Evolutionary conservation across 768 basidiomycete species (phyloP).

Genomic region (Amanita thiersii): DNA sequence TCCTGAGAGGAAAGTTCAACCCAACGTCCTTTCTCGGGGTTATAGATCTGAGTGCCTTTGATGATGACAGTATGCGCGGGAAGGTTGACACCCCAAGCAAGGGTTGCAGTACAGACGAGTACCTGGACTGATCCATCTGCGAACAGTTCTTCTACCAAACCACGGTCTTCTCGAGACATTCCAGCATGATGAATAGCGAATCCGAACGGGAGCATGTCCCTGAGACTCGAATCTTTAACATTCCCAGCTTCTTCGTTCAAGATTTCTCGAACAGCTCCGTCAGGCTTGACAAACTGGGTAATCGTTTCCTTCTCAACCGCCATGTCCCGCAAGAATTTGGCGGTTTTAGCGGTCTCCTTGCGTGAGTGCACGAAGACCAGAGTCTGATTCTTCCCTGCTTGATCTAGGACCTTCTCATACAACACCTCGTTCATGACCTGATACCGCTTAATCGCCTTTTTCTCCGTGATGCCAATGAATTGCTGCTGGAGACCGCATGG

Average conservation of each 20-base stretch:
- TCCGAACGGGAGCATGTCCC: conserved; percentile 90
- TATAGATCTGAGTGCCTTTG: conserved; percentile 99
- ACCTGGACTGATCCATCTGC: conserved; percentile 89
- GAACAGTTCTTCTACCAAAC: conserved; percentile 90
- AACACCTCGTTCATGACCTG: conserved; percentile 99
- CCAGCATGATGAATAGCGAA: conserved; percentile 98
- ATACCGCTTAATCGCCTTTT: conserved; percentile 98
- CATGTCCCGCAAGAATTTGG: conserved; percentile 87
- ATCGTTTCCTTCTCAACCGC: conserved; percentile 97
- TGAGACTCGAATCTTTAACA: conserved; percentile 75
- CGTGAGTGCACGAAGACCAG: conserved; percentile 97
- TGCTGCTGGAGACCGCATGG: conserved; percentile 95
- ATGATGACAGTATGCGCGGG: conserved; percentile 98
- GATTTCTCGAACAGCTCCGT: conserved; percentile 87
- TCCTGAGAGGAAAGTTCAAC: conserved; percentile 93
- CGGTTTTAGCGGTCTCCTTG: conserved; percentile 97
- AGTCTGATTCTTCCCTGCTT: conserved; percentile 80
- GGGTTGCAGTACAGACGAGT: conserved; percentile 92
- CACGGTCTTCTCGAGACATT: conserved; percentile 88
- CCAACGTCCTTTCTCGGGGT: conserved; percentile 98
- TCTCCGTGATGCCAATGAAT: conserved; percentile 96
- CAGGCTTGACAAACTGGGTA: conserved; percentile 91
- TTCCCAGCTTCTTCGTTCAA: conserved; percentile 76
- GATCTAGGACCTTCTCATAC: conserved; percentile 97
- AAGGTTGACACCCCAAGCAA: conserved; percentile 99